Conservation (phyloP, 305 asterid genomes). For the Fraxinus nigra region DNA sequence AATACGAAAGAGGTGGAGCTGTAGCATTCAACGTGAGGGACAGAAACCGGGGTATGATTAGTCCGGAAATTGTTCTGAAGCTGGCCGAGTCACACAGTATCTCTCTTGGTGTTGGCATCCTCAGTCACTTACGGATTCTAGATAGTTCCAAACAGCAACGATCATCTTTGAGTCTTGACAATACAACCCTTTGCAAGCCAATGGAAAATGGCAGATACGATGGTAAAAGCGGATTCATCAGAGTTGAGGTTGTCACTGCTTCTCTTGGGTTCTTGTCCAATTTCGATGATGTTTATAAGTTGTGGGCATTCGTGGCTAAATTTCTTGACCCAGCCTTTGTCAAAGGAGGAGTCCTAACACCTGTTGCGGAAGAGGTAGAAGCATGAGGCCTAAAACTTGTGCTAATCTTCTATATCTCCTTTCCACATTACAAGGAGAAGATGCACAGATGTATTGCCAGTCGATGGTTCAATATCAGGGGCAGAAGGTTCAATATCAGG, state of each 20-base stretch:
- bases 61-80: slow-evolving; percentile 81
- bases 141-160: slow-evolving; percentile 66
- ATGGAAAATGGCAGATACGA: slow-evolving; percentile 73
- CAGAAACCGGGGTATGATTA: slow-evolving; percentile 63
- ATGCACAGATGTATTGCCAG: slow-evolving; percentile 23
- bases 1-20: slow-evolving; percentile 91
- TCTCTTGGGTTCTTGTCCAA: slow-evolving; percentile 85
- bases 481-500: slow-evolving; percentile 7
- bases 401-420: slow-evolving; percentile 11
- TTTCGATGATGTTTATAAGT: slow-evolving; percentile 82
- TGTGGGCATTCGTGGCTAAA: slow-evolving; percentile 90
- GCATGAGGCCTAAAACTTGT: slow-evolving; percentile 29
- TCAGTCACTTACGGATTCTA: slow-evolving; percentile 76
- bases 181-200: slow-evolving; percentile 78
- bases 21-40: slow-evolving; percentile 89
- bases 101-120: slow-evolving; percentile 84
- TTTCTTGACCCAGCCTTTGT: slow-evolving; percentile 78
- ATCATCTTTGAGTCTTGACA: slow-evolving; percentile 50
- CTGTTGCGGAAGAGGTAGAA: slow-evolving; percentile 73
- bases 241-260: slow-evolving; percentile 97
- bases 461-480: neutral
- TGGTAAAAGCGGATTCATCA: slow-evolving; percentile 72
- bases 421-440: slow-evolving; percentile 8
- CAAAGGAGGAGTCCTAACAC: slow-evolving; percentile 60
- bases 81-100: slow-evolving; percentile 69